Base-by-base conservation (phyloP, 257 asterid species). In the Haberlea rhodopensis region DNA sequence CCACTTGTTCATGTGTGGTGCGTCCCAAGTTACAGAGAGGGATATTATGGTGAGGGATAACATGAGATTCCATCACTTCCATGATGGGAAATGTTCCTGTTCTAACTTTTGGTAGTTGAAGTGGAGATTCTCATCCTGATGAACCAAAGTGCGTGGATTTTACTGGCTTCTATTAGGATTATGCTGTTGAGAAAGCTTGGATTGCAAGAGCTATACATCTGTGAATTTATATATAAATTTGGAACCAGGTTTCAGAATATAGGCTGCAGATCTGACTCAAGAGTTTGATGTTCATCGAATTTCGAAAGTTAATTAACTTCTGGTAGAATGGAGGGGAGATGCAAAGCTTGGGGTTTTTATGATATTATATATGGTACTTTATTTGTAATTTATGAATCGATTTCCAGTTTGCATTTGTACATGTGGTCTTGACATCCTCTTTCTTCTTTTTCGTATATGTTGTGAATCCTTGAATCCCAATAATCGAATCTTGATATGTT, bases 21-120 rank as follows among this genome's bases (percentile, higher is more conserved):
- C 82, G 7, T 91, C 95, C 19, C 40, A 73, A 43, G 46, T 86
- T 29, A 76, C 68, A 21, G 81, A 80, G 70, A 80, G 94, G 80
- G 87, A 78, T 68, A 91, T 89, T 22, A 49, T 79, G 20, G 77
- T 87, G 15, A 83, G 98, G 80, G 96, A 91, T 76, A 91, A 82
- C 28, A 57, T 83, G 84, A 82, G 98, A 65, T 91, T 91, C 76
- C 98, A 91, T 72, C 96, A 87, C 76, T 86, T 91, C 58, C 68
- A 19, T 8, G 70, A 74, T 37, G 98, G 96, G 43, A 63, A 48
- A 0, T 91, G 98, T 75, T 89, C 98, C 15, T 89, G 98, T 58
- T 77, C 75, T 40, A 78, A 86, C 78, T 88, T 85, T 53, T 91
- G 98, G 96, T 88, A 70, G 85, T 71, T 53, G 53, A 62, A 26